Evolutionary conservation across 345 rosid species (phyloP), one percentile per base, ranked within the genome.

Genomic region (Erodium maritimum): DNA sequence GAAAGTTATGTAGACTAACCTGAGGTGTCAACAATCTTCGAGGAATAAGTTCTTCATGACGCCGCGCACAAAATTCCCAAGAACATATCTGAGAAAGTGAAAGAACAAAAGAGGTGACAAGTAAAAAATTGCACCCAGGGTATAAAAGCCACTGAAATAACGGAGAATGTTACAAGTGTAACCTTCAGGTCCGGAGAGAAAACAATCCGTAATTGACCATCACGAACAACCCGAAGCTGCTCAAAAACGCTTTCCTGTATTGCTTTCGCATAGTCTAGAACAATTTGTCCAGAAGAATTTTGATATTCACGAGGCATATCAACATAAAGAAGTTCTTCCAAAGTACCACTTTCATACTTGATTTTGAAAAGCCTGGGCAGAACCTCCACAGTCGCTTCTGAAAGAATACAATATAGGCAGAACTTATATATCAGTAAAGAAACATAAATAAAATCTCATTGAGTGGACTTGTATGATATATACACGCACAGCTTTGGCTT

Each of bases 41-140:
- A 55, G 81, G 82, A 21, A 81, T 78, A 56, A 81, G 79, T 56
- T 81, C 86, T 66, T 81, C 82, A 63, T 81, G 82, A 21, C 66
- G 78, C 62, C 80, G 69, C 19, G 80, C 77, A 54, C 87, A 79
- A 73, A 82, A 82, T 56, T 74, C 81, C 87, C 83, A 82, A 52
- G 83, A 74, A 24, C 74, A 69, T 70, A 82, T 75, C 86, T 81
- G 69, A 29, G 17, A 58, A 23, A 59, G 52, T 69, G n/a, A 48
- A 29, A 13, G 34, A 69, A 25, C 8, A 6, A 6, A 46, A 57
- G 20, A 52, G 14, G 69, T 56, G 56, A 10, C 58, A 54, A 52
- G 8, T 29, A 10, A 21, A 14, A 24, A 57, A 54, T 58, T 52
- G 33, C 59, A 60, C 37, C 56, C 12, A 54, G 13, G 19, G 50